phyloP scores from a whole-genome alignment of 306 rosid genomes.

The Cucumis cinereus region DNA sequence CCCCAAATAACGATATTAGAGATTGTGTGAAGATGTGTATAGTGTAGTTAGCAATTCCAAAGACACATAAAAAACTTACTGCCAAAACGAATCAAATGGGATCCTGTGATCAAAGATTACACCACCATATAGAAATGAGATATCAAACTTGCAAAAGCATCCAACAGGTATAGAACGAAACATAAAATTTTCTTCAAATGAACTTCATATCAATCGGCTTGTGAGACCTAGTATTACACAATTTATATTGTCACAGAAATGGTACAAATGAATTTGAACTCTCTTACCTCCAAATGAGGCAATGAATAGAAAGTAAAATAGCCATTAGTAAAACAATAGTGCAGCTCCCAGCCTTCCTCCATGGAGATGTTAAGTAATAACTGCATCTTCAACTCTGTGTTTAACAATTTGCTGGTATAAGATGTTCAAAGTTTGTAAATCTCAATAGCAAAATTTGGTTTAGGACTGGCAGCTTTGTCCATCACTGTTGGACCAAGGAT shows the following conservation, averaged over 20 bases:
- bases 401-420: constrained; percentile 17
- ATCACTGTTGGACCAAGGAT: constrained; percentile 1
- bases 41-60: neutral
- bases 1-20: neutral
- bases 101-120: neutral
- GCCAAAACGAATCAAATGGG: neutral
- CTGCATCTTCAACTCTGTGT: neutral
- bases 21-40: neutral
- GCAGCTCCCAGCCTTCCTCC: constrained; percentile 22
- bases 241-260: constrained; percentile 14
- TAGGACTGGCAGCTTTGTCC: neutral
- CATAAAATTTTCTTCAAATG: neutral
- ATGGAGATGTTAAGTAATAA: constrained; percentile 6
- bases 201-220: neutral
- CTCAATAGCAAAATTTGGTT: neutral
- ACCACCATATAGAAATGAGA: neutral
- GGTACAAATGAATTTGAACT: constrained; percentile 21
- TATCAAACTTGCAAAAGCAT: neutral
- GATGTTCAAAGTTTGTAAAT: constrained; percentile 8
- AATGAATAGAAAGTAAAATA: constrained; percentile 31
- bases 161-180: neutral
- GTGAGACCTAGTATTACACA: constrained; percentile 2
- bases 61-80: neutral
- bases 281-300: constrained; percentile 27
- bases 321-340: constrained; percentile 22